Evolutionary conservation across 495 filamentous ascomycete genomes (phyloP).

Genomic region (Sabuloglossum arenarium): DNA sequence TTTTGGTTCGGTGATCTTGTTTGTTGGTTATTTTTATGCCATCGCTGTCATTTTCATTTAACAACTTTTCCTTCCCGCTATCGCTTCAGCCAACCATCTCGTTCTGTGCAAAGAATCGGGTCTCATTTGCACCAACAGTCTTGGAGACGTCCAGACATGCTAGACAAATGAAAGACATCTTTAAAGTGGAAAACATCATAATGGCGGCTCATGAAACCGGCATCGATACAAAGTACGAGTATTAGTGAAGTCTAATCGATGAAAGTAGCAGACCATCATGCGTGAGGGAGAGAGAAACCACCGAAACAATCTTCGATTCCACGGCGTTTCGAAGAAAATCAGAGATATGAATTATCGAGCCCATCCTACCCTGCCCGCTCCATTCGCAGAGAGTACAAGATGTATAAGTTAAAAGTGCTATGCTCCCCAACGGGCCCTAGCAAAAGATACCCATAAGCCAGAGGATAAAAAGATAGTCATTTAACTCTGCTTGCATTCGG

Average conservation of each 20-base stretch:
- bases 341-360: not conserved
- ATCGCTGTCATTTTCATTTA: not conserved
- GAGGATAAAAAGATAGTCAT: conserved; percentile 7
- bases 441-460: not conserved
- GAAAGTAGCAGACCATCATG: not conserved
- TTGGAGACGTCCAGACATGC: not conserved
- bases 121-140: not conserved
- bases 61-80: not conserved
- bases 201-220: not conserved
- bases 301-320: not conserved
- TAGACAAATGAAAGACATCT: not conserved
- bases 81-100: not conserved
- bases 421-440: not conserved
- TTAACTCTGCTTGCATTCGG: conserved; percentile 99
- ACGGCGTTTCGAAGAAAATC: not conserved
- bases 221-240: not conserved
- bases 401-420: not conserved
- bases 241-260: conserved; percentile 1
- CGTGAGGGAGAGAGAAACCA: not conserved
- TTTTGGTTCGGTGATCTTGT: too few relatives aligned
- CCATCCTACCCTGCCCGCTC: not conserved
- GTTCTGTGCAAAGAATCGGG: not conserved
- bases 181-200: not conserved
- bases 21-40: too few relatives aligned
- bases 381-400: not conserved